Evolutionary conservation across 139 green algal genomes (phyloP).

Genomic region (Marvania coccoides): DNA sequence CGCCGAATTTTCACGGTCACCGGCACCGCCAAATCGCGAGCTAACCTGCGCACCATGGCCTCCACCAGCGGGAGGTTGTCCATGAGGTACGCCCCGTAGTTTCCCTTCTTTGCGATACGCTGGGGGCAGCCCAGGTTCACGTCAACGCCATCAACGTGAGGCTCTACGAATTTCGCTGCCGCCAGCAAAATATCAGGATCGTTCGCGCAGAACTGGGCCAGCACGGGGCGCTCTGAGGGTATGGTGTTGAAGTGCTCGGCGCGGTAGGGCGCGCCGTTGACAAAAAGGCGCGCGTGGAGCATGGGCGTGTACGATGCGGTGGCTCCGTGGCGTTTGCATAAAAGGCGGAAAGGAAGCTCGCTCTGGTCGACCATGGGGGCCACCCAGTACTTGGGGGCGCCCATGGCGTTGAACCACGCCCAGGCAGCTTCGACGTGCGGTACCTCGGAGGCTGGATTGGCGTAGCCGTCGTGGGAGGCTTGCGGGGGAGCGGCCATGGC

Average conservation of each 20-base stretch:
- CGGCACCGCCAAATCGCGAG: slow-evolving; percentile 39
- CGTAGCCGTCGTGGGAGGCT: background rate
- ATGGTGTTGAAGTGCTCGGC: slow-evolving; percentile 83
- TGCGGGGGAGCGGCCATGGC: background rate
- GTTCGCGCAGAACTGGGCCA: slow-evolving; percentile 98
- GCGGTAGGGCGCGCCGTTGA: slow-evolving; percentile 68
- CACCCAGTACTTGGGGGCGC: slow-evolving; percentile 67
- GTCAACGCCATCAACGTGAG: slow-evolving; percentile 82
- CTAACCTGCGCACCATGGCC: slow-evolving; percentile 44
- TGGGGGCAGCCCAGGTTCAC: slow-evolving; percentile 97
- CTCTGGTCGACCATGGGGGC: slow-evolving; percentile 96
- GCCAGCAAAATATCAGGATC: slow-evolving; percentile 75
- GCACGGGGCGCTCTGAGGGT: slow-evolving; percentile 57
- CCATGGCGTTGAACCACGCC: slow-evolving; percentile 68
- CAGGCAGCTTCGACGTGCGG: slow-evolving; percentile 45
- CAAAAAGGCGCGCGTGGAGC: slow-evolving; percentile 88
- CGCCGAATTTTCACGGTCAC: slow-evolving; percentile 88
- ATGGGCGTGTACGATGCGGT: slow-evolving; percentile 94
- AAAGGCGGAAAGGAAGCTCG: slow-evolving; percentile 90
- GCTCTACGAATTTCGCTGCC: slow-evolving; percentile 66
- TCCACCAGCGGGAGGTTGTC: slow-evolving; percentile 71
- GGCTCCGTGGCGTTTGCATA: slow-evolving; percentile 83
- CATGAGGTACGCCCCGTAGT: slow-evolving; percentile 80
- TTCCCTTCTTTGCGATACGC: slow-evolving; percentile 71
- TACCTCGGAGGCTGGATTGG: slow-evolving; percentile 11